Evolutionary conservation across 441 rosid genomes (phyloP).

Genomic region (Geranium incanum): DNA sequence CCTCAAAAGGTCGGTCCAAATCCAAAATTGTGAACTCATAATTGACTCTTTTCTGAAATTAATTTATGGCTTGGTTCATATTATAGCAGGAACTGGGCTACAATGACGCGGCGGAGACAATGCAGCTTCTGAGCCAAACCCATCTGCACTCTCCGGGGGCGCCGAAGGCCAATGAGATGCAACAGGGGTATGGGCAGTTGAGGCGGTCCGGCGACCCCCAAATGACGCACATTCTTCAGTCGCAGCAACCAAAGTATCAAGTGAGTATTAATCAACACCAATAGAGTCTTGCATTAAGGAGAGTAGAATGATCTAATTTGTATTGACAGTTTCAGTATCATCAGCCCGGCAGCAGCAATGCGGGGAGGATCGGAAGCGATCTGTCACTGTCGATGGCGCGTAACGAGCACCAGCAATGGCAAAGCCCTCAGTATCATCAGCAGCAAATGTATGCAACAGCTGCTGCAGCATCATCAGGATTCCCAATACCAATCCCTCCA

Average conservation of each 20-base stretch:
- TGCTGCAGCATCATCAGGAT: conserved; percentile 99
- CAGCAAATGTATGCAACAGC: conserved; percentile 32
- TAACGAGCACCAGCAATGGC: conserved; percentile 27
- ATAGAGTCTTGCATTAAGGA: too few relatives aligned
- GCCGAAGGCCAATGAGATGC: conserved; percentile 8
- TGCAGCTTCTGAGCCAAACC: conserved; percentile 47
- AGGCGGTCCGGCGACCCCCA: conserved; percentile 28
- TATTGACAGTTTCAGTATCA: background rate
- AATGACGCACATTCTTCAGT: conserved; percentile 23
- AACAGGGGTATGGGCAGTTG: conserved; percentile 18
- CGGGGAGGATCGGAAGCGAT: conserved; percentile 54
- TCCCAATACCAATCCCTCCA: conserved; percentile 79
- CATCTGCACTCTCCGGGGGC: conserved; percentile 37
- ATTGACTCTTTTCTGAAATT: background rate
- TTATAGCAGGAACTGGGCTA: conserved; percentile 23
- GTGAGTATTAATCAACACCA: conserved; percentile 7
- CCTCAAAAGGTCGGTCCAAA: conserved; percentile 25
- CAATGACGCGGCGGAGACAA: conserved; percentile 38
- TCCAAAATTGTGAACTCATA: background rate
- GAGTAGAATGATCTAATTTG: too few relatives aligned
- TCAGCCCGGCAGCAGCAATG: conserved; percentile 59
- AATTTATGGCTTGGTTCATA: background rate
- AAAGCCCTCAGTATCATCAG: conserved; percentile 49
- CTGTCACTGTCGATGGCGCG: conserved; percentile 43
- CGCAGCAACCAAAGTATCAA: conserved; percentile 26